Evolutionary conservation across 1,284 basidiomycete species (phyloP), one percentile per base, ranked within the genome.

Genomic region (Volvariella volvacea): DNA sequence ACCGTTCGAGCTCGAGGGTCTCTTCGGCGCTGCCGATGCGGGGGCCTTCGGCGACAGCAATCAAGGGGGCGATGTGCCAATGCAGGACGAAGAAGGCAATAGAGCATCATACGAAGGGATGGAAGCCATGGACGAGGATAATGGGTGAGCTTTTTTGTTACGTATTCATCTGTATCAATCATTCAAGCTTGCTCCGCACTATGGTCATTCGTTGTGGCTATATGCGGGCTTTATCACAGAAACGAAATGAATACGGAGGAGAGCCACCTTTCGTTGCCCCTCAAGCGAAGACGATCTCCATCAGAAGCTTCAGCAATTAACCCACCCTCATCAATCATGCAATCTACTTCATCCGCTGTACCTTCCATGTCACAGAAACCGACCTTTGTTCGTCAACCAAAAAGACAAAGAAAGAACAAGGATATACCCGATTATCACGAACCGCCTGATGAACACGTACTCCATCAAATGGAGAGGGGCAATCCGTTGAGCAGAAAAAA

Each of bases 21-120:
- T 92, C 1, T 91, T 91, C 52, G 77, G 77, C 7, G 74, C 73
- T 41, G 88, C 86, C 0, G 89, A 92, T 57, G 75, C 75, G 10
- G 82, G 82, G 8, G 84, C 84, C 0, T 85, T 89, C 48, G 67
- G 64, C n/a, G 66, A 63, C 20, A 58, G 58, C 3, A 49, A 48
- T 20, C n/a, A n/a, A 12, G 25, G 25, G 6, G 57, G 55, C 4
- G 62, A 64, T 41, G 60, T 65, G 8, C 57, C 60, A 6, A 64
- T 68, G 54, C 59, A 61, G 45, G 62, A 64, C 46, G 67, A 65
- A 32, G 69, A 67, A 31, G 65, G 64, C 30, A 65, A 67, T 36
- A n/a, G 8, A 44, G 45, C 54, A 21, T 63, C 58, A 39, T 62
- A 53, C 53, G 63, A 67, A 49, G 61, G 62, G 22, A 52, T 56